phyloP scores from a whole-genome alignment of 139 green algal species.

The Dunaliella primolecta region DNA sequence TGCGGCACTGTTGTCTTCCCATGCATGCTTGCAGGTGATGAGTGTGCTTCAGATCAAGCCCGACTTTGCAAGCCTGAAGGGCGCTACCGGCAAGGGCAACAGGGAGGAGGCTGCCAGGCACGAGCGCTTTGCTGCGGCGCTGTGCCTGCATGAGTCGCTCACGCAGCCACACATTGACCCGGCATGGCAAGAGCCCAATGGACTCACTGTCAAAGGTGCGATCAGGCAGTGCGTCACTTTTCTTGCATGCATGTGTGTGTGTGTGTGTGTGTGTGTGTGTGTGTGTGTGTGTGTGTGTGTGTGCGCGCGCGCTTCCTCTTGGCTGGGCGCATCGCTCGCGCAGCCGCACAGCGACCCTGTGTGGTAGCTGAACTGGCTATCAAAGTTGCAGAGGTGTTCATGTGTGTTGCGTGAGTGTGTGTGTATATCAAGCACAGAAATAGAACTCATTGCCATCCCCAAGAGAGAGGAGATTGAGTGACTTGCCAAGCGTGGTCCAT shows the following conservation, averaged over 20 bases:
- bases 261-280: constrained; percentile 30
- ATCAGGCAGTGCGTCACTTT: no score
- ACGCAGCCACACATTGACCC: background rate
- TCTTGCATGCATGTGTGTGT: constrained; percentile 26
- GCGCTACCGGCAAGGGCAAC: background rate
- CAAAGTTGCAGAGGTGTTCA: no score
- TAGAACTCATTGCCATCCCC: no score
- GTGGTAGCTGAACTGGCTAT: no score
- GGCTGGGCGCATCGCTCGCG: no score
- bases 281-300: constrained; percentile 43
- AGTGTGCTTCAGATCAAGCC: background rate
- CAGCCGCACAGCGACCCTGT: no score
- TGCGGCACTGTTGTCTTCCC: no score
- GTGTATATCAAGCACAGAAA: no score
- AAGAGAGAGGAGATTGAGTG: no score
- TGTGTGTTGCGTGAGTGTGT: no score
- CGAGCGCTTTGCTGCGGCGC: constrained; percentile 45
- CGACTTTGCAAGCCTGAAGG: background rate
- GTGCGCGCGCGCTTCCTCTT: background rate
- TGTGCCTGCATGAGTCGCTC: constrained; percentile 25
- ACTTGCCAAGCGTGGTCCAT: no score
- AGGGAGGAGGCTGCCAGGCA: constrained; percentile 24
- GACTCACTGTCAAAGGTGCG: background rate
- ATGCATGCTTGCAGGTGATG: background rate
- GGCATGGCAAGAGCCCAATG: constrained; percentile 7